These are phyloP conservation scores for Teratosphaeria gauchensis DNA, from an alignment of 2,329 filamentous ascomycete genomes.

Conservation along the genomic window DNA sequence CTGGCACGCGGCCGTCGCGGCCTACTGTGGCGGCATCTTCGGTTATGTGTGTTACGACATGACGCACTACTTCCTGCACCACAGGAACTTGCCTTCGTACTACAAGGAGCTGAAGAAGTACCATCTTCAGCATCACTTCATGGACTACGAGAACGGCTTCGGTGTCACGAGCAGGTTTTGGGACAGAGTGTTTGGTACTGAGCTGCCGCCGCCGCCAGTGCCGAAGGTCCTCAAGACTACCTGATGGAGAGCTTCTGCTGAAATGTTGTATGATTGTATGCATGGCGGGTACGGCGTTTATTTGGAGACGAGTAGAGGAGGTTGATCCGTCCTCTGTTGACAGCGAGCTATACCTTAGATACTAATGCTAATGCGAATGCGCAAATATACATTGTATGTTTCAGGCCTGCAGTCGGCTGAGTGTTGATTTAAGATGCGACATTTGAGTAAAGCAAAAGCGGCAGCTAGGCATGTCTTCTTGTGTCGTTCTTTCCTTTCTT, in stretches of 20 bases:
- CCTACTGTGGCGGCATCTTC: conserved; percentile 84
- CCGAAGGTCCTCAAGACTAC: conserved; percentile 41
- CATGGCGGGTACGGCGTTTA: neutral
- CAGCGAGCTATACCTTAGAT: neutral
- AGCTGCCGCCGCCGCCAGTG: conserved; percentile 48
- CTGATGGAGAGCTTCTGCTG: conserved; percentile 8
- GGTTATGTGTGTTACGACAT: conserved; percentile 95
- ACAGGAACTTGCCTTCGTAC: conserved; percentile 80
- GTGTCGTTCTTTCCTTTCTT: neutral
- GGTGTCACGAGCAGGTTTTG: conserved; percentile 95
- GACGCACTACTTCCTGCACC: conserved; percentile 98
- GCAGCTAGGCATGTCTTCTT: neutral
- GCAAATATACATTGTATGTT: neutral
- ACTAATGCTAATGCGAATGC: neutral
- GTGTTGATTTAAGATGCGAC: too few species aligned
- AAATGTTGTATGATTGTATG: neutral
- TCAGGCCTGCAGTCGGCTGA: neutral
- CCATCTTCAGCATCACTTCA: conserved; percentile 93
- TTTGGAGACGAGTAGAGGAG: neutral
- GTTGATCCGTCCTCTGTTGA: neutral
- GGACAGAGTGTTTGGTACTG: conserved; percentile 86
- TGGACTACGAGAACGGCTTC: conserved; percentile 95
- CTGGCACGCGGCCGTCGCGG: conserved; percentile 70
- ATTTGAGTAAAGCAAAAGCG: neutral
- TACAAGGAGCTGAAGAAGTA: conserved; percentile 95